Conservation (phyloP, 2,329 filamentous ascomycete species). For the Colletotrichum theobromicola region DNA sequence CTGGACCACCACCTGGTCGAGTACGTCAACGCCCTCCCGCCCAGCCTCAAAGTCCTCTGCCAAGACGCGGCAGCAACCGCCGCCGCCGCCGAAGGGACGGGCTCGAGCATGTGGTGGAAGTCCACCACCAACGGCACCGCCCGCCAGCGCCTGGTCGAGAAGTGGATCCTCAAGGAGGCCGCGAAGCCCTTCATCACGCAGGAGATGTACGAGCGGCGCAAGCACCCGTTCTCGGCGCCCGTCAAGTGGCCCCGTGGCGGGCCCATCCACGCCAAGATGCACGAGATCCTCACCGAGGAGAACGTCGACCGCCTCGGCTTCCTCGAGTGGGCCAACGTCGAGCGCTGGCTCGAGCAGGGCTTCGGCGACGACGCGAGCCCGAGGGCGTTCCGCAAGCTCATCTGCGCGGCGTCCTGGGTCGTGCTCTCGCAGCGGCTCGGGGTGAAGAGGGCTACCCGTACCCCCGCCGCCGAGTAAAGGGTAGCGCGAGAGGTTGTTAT, state of each 20-base stretch:
- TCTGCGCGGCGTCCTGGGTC: constrained; percentile 7
- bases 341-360: constrained; percentile 38
- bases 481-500: neutral
- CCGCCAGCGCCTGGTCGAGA: constrained; percentile 41
- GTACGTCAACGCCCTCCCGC: constrained; percentile 34
- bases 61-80: neutral
- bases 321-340: constrained; percentile 39
- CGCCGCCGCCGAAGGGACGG: neutral
- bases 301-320: constrained; percentile 45
- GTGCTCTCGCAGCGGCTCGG: constrained; percentile 11
- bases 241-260: constrained; percentile 44
- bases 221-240: constrained; percentile 56
- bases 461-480: neutral
- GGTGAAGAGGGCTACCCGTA: constrained; percentile 16
- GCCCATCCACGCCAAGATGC: constrained; percentile 42
- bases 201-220: constrained; percentile 54
- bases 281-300: constrained; percentile 36
- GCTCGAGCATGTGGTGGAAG: constrained; percentile 45
- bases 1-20: constrained; percentile 36
- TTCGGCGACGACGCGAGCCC: constrained; percentile 41
- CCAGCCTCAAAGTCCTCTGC: constrained; percentile 31
- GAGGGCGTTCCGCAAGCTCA: constrained; percentile 10
- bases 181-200: constrained; percentile 41
- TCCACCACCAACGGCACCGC: constrained; percentile 2
- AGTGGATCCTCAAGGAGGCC: constrained; percentile 56